Percentiles rank a stretch among this genome's conserved stretches.
Evolutionary conservation across 805 yeast genomes (phyloP).

Genomic region (Torulaspora microellipsoides): DNA sequence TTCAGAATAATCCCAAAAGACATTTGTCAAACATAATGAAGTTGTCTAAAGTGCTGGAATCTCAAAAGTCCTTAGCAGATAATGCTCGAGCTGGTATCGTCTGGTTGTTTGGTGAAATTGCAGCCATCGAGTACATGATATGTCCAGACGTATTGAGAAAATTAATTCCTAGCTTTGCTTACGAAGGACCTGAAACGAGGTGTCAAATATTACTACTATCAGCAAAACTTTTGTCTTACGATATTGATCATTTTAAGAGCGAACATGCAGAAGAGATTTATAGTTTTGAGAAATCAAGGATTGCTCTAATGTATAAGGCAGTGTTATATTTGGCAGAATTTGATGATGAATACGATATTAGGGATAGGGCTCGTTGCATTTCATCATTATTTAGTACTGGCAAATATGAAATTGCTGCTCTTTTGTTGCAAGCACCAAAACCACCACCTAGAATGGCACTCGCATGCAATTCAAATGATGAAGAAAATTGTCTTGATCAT

Average conservation of each 20-base stretch:
- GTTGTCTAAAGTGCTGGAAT: constrained; percentile 38
- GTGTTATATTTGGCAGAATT: constrained; percentile 61
- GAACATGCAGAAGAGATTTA: constrained; percentile 25
- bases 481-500: neutral
- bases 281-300: constrained; percentile 34
- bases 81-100: constrained; percentile 76
- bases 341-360: constrained; percentile 69
- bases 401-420: constrained; percentile 57
- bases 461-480: neutral
- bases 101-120: constrained; percentile 88
- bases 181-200: constrained; percentile 56
- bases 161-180: constrained; percentile 48
- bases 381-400: constrained; percentile 52
- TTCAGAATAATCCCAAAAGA: constrained; percentile 55
- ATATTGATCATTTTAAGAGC: constrained; percentile 41
- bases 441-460: constrained; percentile 45
- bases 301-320: constrained; percentile 53
- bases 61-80: constrained; percentile 27
- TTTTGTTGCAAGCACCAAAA: constrained; percentile 74
- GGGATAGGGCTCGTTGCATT: constrained; percentile 81
- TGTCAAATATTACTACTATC: constrained; percentile 68
- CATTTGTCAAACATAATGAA: constrained; percentile 53
- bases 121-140: constrained; percentile 42
- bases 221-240: constrained; percentile 62
- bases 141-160: constrained; percentile 75